Percentiles rank a stretch among this genome's conserved stretches.
phyloP scores from a whole-genome alignment of 2,329 filamentous ascomycete genomes.

The Aspergillus brasiliensis region DNA sequence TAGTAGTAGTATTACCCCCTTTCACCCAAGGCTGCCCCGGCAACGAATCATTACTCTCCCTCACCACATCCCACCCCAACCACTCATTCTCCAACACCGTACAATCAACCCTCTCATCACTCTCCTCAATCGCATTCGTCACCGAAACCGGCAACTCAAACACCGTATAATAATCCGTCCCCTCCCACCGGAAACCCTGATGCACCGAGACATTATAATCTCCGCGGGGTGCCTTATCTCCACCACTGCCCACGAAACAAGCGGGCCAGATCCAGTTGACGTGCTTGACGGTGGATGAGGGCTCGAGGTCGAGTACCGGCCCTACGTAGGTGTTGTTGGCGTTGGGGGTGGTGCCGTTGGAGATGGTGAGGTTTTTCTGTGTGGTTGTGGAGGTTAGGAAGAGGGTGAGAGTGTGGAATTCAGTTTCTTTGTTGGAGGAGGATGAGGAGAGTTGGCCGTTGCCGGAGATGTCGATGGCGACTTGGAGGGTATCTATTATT shows the following conservation, averaged over 20 bases:
- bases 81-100: constrained; percentile 27
- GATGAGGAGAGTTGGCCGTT: constrained; percentile 62
- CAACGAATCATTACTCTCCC: constrained; percentile 24
- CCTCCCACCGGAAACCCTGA: constrained; percentile 69
- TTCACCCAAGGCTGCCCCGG: constrained; percentile 27
- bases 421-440: constrained; percentile 59
- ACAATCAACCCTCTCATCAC: constrained; percentile 27
- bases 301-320: constrained; percentile 65
- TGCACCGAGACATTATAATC: constrained; percentile 73
- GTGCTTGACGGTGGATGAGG: constrained; percentile 71
- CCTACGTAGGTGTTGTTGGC: constrained; percentile 54
- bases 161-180: constrained; percentile 66
- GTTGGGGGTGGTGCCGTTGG: constrained; percentile 56
- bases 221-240: constrained; percentile 57
- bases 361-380: constrained; percentile 67
- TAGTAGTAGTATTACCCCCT: neutral
- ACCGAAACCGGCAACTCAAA: constrained; percentile 71
- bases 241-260: constrained; percentile 65
- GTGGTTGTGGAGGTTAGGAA: constrained; percentile 68
- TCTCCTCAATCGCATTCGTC: constrained; percentile 61
- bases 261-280: constrained; percentile 72
- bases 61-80: constrained; percentile 12
- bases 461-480: constrained; percentile 68
- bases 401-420: constrained; percentile 66
- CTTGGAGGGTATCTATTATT: constrained; percentile 54